phyloP scores from a whole-genome alignment of 75 land plant genomes.

The Azolla pinnata region DNA sequence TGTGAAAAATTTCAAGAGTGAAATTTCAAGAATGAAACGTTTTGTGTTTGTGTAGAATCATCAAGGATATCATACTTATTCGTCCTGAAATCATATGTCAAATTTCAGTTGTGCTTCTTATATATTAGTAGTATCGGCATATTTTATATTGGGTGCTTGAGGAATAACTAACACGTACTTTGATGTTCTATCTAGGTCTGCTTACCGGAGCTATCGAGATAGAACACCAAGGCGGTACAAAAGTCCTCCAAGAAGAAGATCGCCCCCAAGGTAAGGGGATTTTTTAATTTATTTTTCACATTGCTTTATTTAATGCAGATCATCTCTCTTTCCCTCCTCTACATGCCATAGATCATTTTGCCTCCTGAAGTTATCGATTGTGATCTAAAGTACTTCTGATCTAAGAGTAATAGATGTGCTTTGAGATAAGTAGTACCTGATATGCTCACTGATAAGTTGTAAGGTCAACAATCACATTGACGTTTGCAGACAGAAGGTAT shows the following conservation, averaged over 20 bases:
- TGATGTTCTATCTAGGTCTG: neutral
- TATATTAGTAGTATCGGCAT: neutral
- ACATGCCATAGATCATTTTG: conserved; percentile 1
- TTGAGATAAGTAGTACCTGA: neutral
- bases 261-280: conserved; percentile 63
- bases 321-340: neutral
- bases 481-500: too few relatives aligned
- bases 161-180: neutral
- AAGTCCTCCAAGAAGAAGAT: conserved; percentile 72
- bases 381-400: conserved; percentile 5
- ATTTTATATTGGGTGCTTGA: neutral
- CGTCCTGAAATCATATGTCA: neutral
- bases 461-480: neutral
- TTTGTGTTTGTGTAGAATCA: neutral
- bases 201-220: conserved; percentile 57
- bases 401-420: neutral
- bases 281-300: neutral
- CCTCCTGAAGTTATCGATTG: too few relatives aligned
- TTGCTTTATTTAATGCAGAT: neutral
- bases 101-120: neutral
- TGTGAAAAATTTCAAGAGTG: neutral
- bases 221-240: conserved; percentile 64
- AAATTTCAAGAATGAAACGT: neutral
- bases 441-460: neutral
- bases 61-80: neutral